Base-by-base conservation (phyloP, 192 early-diverging fungal genomes). In the Coemansia sp. region DNA sequence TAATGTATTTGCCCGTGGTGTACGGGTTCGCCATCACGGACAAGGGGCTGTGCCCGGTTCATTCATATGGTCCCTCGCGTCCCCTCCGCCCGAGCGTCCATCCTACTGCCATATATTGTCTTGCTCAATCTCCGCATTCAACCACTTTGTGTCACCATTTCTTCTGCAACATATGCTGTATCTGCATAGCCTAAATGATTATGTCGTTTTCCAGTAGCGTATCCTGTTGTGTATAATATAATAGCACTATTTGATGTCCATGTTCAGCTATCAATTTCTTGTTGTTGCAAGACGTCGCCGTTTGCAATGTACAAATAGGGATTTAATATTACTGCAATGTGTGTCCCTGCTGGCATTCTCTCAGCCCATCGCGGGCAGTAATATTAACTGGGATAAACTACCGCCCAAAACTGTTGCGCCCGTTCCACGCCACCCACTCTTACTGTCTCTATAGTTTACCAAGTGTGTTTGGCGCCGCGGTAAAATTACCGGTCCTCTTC, bases 71-170 rank as follows among this genome's bases (percentile, higher is more conserved):
- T 45, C 41, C 41, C 41, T 45, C 41, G 16, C 16, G 11, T n/a
- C 41, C 41, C 16, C 41, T 45, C 16, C 14, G 14, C 14, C 41
- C 41, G 16, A 16, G 16, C 16, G 41, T n/a, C 14, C 41, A 45
- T 45, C 11, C 14, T 45, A 45, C 41, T 45, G 41, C 41, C 41
- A 45, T 45, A 45, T 45, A 45, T 45, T 45, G 41, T 45, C 41
- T 16, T 16, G 14, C 14, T n/a, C 41, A 45, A 45, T 16, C 41
- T n/a, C 41, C 41, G 16, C 41, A n/a, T n/a, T 45, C 11, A n/a
- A 45, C 16, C 5, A 4, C 41, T 12, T 45, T 45, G 11, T 45
- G 5, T 45, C 2, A 3, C 2, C 14, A 45, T 45, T n/a, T n/a
- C 14, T 45, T 12, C 1, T n/a, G 4, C 16, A 4, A 45, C 41